Evolutionary conservation across 306 rosid species (phyloP).

Genomic region (Morella rubra): DNA sequence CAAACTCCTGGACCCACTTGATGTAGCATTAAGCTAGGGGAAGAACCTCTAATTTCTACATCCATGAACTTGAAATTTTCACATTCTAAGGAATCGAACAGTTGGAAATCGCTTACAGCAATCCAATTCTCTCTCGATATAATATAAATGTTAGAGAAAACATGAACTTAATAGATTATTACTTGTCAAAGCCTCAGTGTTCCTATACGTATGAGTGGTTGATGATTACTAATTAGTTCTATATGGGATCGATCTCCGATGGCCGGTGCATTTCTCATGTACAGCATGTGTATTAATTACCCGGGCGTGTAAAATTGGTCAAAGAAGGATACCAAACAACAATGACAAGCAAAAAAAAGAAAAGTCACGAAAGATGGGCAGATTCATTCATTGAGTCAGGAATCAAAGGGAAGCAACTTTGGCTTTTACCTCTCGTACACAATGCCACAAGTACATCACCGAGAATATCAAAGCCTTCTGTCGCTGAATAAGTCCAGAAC

Average conservation of each 20-base stretch:
- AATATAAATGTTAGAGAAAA: no score
- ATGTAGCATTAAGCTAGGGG: background rate
- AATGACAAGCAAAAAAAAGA: conserved; percentile 20
- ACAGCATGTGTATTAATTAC: background rate
- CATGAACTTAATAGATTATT: no score
- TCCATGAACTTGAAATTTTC: background rate
- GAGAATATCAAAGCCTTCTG: conserved; percentile 13
- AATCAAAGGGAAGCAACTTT: conserved; percentile 26
- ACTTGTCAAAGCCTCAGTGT: no score
- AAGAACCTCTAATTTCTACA: background rate
- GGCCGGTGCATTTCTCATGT: background rate
- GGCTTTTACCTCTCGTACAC: conserved; percentile 36
- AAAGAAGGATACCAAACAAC: conserved; percentile 28
- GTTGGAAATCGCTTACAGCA: no score
- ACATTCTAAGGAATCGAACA: no score
- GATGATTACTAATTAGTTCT: no score
- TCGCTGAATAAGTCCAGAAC: conserved; percentile 38
- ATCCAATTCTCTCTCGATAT: no score
- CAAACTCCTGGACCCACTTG: background rate
- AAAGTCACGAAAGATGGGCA: conserved; percentile 28
- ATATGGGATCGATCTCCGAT: background rate
- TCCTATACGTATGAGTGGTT: no score
- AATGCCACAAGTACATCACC: conserved; percentile 30
- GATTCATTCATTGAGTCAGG: conserved; percentile 28
- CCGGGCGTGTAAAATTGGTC: conserved; percentile 29